A percentile compares a stretch with the other conserved stretches of the same genome.
These are phyloP conservation scores for Datura wrightii DNA, from an alignment of 257 asterid species.

Conservation along the genomic window DNA sequence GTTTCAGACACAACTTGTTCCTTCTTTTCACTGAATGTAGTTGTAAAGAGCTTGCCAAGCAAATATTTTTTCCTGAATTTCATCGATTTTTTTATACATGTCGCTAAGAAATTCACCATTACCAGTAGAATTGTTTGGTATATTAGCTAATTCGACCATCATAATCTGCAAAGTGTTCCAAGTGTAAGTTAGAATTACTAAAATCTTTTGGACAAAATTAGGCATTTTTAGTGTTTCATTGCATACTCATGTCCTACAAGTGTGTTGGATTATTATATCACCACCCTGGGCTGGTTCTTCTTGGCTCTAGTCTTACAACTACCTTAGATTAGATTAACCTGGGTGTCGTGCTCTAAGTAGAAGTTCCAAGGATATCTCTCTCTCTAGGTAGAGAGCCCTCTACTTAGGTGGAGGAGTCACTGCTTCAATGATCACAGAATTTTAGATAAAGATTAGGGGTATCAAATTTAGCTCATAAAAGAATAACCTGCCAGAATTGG, in stretches of 20 bases:
- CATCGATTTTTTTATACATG: neutral
- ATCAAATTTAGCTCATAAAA: neutral
- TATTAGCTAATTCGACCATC: neutral
- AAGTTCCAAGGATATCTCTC: neutral
- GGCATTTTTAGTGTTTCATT: neutral
- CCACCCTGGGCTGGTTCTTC: neutral
- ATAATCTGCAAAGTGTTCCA: neutral
- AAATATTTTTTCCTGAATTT: neutral
- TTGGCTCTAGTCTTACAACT: neutral
- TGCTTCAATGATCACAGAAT: neutral
- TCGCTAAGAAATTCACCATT: neutral
- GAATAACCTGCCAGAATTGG: neutral
- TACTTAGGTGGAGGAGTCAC: slow-evolving; percentile 5
- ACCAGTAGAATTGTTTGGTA: neutral
- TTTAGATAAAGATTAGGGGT: slow-evolving; percentile 2
- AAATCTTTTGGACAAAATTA: neutral
- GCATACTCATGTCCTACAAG: neutral
- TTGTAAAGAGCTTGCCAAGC: neutral
- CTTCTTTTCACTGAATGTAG: neutral
- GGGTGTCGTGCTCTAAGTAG: neutral
- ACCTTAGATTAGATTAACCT: slow-evolving; percentile 1
- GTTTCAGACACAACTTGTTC: neutral
- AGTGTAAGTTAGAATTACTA: neutral
- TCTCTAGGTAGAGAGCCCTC: slow-evolving; percentile 3
- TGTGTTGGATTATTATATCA: neutral